phyloP scores from a whole-genome alignment of 805 yeast species.

The Lachancea cidri region DNA sequence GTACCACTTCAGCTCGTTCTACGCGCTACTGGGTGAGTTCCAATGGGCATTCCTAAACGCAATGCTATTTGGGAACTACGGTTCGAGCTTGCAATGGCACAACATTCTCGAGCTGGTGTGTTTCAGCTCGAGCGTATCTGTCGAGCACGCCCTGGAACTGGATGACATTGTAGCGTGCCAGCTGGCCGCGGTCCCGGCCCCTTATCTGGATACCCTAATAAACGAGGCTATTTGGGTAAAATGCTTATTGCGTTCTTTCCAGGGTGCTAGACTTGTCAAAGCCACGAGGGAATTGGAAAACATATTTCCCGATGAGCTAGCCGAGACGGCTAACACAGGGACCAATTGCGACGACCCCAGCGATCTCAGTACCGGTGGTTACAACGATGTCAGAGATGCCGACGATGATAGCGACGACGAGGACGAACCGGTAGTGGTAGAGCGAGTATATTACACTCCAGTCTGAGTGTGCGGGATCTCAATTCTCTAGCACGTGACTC shows the following conservation, averaged over 20 bases:
- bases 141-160: slow-evolving; percentile 6
- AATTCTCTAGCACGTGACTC: no score
- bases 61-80: slow-evolving; percentile 54
- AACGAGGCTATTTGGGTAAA: slow-evolving; percentile 20
- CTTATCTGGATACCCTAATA: slow-evolving; percentile 20
- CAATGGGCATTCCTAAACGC: slow-evolving; percentile 47
- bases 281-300: slow-evolving; percentile 5
- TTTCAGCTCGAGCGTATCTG: slow-evolving; percentile 13
- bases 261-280: slow-evolving; percentile 4
- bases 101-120: slow-evolving; percentile 40
- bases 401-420: slow-evolving; percentile 5
- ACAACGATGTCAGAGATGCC: background rate
- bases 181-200: slow-evolving; percentile 20
- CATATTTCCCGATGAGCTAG: slow-evolving; percentile 1
- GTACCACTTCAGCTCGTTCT: slow-evolving; percentile 23
- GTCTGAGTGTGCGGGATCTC: background rate
- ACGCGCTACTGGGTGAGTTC: slow-evolving; percentile 46
- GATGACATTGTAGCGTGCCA: slow-evolving; percentile 21
- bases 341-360: slow-evolving; percentile 14
- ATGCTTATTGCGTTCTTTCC: slow-evolving; percentile 14
- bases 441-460: slow-evolving; percentile 3
- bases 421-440: slow-evolving; percentile 12
- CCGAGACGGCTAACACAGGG: slow-evolving; percentile 4
- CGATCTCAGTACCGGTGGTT: background rate
- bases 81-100: slow-evolving; percentile 63